Conservation (phyloP, 2,329 filamentous ascomycete species). For the Dothideomycetes sp. region DNA sequence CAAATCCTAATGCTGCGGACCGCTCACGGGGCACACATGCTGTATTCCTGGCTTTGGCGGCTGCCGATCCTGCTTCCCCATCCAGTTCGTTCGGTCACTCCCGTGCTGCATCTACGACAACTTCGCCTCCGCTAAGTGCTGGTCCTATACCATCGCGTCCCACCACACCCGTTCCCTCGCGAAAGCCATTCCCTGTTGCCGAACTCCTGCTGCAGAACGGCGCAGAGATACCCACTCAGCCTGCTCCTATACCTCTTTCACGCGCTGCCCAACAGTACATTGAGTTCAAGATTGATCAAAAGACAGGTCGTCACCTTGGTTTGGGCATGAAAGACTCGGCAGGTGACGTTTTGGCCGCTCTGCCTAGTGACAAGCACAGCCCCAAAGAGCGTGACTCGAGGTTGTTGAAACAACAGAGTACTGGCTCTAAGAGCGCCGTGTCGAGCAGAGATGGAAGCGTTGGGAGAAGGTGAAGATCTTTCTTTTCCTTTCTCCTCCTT, state of each 20-base stretch:
- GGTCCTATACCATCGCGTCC: slow-evolving; percentile 21
- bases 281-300: slow-evolving; percentile 58
- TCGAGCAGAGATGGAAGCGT: slow-evolving; percentile 8
- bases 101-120: slow-evolving; percentile 21
- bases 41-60: slow-evolving; percentile 82
- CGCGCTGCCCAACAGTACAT: slow-evolving; percentile 73
- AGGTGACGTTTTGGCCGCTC: slow-evolving; percentile 51
- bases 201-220: slow-evolving; percentile 91
- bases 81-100: slow-evolving; percentile 19
- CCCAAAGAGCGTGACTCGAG: slow-evolving; percentile 8
- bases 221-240: slow-evolving; percentile 66
- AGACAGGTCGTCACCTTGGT: slow-evolving; percentile 25
- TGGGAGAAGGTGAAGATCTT: slow-evolving; percentile 8
- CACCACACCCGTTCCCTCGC: slow-evolving; percentile 31
- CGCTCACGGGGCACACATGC: slow-evolving; percentile 80
- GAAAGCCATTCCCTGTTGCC: slow-evolving; percentile 69
- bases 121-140: slow-evolving; percentile 40
- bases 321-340: slow-evolving; percentile 21
- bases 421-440: slow-evolving; percentile 5
- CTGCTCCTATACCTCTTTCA: slow-evolving; percentile 77
- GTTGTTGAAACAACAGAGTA: slow-evolving; percentile 1
- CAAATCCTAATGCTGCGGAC: slow-evolving; percentile 79
- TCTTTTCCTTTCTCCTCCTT: neutral
- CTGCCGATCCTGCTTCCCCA: slow-evolving; percentile 81
- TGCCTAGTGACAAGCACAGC: slow-evolving; percentile 42